Base-by-base conservation (phyloP, 345 rosid genomes). In the Nephelium lappaceum region DNA sequence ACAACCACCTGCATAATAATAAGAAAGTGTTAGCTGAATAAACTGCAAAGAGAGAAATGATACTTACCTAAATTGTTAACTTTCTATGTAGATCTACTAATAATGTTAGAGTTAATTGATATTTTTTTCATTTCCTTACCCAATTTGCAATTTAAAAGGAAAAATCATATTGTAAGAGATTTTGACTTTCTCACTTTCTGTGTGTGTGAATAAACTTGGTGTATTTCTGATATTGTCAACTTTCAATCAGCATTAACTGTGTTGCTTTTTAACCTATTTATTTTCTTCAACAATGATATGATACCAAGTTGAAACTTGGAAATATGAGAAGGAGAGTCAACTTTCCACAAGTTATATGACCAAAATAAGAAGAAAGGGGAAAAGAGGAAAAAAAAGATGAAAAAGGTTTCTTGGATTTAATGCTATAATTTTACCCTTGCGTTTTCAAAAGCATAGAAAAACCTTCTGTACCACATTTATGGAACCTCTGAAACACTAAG, bases 1-100 rank as follows among this genome's bases (percentile, higher is more conserved):
- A 91, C 92, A 75, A 91, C 91, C 77, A 94, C 23, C 99, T 96
- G 94, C 86, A 81, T 45, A 58, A 62, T 55, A 76, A 41, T 64
- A 57, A 69, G 51, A 42, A 83, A 60, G 47, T 47, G 8, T 78
- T 72, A 81, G 76, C 71, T 69, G 66, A n/a, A 11, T 36, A 64
- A 38, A 72, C 58, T 41, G 45, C 16, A 78, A 36, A 31, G 11
- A n/a, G 12, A 77, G 62, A 49, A 60, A 64, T 42, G 14, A 15
- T 19, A 75, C 41, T 23, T 51, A 47, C 53, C 15, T 1, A 71
- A 38, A 14, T 74, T 23, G n/a, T 58, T 25, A 69, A 43, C 69
- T 62, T 78, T 69, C 64, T 55, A 63, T 15, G 53, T 25, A 61
- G 21, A 53, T 49, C 55, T 39, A 76, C 71, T 78, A 42, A 5